phyloP scores from a whole-genome alignment of 192 early-diverging fungal species.

The Rhizoclosmatium globosum region DNA sequence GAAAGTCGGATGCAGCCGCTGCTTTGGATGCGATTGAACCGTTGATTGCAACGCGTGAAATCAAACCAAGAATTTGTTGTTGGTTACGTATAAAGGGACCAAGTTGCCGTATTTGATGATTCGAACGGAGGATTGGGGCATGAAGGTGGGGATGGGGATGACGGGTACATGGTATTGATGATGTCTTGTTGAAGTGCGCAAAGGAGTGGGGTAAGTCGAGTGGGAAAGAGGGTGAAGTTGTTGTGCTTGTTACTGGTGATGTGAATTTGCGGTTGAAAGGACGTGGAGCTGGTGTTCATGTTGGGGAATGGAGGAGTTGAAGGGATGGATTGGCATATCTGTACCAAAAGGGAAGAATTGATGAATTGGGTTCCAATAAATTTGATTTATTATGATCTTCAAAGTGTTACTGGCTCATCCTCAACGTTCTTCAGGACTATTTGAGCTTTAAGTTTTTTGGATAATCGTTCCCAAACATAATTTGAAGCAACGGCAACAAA shows the following conservation, averaged over 20 bases:
- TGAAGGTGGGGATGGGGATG: background rate
- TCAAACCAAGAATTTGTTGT: slow-evolving; percentile 32
- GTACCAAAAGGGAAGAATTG: background rate
- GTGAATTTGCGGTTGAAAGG: slow-evolving; percentile 57
- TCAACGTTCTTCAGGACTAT: slow-evolving; percentile 22
- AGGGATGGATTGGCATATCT: background rate
- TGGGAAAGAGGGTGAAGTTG: slow-evolving; percentile 5
- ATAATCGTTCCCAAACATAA: slow-evolving; percentile 40
- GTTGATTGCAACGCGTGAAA: slow-evolving; percentile 10
- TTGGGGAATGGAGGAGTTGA: slow-evolving; percentile 32
- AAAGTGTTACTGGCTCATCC: no score
- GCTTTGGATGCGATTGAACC: slow-evolving; percentile 36
- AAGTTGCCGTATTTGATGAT: slow-evolving; percentile 40
- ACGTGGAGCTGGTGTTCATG: slow-evolving; percentile 42
- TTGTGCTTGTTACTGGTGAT: slow-evolving; percentile 53
- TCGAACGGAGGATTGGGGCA: slow-evolving; percentile 52
- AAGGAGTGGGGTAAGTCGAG: slow-evolving; percentile 14
- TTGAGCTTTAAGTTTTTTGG: slow-evolving; percentile 38
- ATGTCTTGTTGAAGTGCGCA: slow-evolving; percentile 44
- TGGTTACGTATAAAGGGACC: slow-evolving; percentile 47
- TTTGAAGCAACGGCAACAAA: slow-evolving; percentile 37
- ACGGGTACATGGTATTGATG: slow-evolving; percentile 45
- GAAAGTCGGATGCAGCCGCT: background rate
- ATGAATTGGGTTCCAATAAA: no score
- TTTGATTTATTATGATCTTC: no score